Percentiles rank a stretch among this genome's conserved stretches.
These are phyloP conservation scores for Leishmania mexicana DNA, from an alignment of 208 protist species.

Conservation along the genomic window DNA sequence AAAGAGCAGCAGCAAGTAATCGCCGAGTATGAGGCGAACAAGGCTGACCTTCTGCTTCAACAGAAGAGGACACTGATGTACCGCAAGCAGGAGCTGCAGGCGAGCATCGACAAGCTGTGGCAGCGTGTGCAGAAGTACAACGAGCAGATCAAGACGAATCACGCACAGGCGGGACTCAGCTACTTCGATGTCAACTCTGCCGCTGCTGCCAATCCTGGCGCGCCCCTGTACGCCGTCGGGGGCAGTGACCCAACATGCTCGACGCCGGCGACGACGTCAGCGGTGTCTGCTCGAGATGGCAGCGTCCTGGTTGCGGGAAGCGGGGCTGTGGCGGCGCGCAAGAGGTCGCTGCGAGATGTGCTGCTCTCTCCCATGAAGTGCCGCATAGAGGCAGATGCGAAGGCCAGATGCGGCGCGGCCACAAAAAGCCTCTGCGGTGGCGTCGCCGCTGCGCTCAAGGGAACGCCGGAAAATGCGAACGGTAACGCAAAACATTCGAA, in stretches of 20 bases:
- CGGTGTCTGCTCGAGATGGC: not conserved
- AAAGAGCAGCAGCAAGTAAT: constrained; percentile 6
- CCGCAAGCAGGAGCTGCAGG: constrained; percentile 29
- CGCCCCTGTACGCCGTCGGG: not conserved
- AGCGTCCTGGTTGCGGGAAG: not conserved
- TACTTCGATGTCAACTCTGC: not conserved
- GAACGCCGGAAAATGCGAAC: not conserved
- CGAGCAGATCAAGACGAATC: constrained; percentile 31
- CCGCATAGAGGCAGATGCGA: not conserved
- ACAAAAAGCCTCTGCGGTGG: constrained; percentile 4
- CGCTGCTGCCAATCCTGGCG: not conserved
- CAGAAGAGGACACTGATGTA: constrained; percentile 10
- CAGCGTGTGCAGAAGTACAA: constrained; percentile 21
- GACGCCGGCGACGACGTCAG: not conserved
- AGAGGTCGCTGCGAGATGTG: constrained; percentile 20
- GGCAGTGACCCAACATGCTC: not conserved
- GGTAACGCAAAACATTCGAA: not conserved
- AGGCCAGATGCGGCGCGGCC: not conserved
- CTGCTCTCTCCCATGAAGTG: constrained; percentile 12
- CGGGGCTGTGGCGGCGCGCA: constrained; percentile 2
- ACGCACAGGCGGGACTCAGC: constrained; percentile 1
- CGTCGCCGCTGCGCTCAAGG: constrained; percentile 5
- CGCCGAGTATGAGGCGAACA: constrained; percentile 14
- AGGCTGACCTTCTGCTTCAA: constrained; percentile 10
- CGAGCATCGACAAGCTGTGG: constrained; percentile 16